phyloP scores from a whole-genome alignment of 176 grass and related monocot genomes.

The Zoysia pacifica region DNA sequence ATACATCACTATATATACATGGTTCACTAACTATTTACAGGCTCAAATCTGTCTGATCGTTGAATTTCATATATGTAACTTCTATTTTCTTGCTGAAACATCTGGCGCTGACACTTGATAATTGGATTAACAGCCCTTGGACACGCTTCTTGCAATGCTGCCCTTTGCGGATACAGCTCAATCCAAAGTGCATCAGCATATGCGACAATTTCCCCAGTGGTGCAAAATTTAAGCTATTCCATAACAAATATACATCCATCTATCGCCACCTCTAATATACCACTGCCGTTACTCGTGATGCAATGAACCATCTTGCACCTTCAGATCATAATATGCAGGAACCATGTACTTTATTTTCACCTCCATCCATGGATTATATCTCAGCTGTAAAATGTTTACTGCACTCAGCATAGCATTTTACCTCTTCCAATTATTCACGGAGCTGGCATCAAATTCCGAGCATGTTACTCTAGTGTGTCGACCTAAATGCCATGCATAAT shows the following conservation, averaged over 20 bases:
- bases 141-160: not conserved
- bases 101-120: conserved; percentile 7
- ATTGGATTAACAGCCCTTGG: conserved; percentile 18
- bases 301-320: not conserved
- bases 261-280: not conserved
- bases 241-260: not conserved
- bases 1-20: conserved; percentile 14
- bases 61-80: not conserved
- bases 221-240: conserved; percentile 14
- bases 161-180: not conserved
- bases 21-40: not conserved
- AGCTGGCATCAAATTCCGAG: not conserved
- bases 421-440: not conserved
- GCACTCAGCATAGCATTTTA: not conserved
- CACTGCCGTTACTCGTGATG: not conserved
- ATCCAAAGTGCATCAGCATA: not conserved
- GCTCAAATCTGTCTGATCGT: not conserved
- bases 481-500: conserved; percentile 91
- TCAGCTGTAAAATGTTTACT: not conserved
- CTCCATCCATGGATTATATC: not conserved
- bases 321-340: not conserved
- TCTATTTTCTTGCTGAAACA: conserved; percentile 21
- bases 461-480: conserved; percentile 46
- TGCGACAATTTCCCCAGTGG: not conserved
- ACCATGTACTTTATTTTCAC: not conserved